A percentile compares a stretch with the other conserved stretches of the same genome.
Conservation (phyloP, 352 stramenopile genomes). For the Phytophthora ohioensis region DNA sequence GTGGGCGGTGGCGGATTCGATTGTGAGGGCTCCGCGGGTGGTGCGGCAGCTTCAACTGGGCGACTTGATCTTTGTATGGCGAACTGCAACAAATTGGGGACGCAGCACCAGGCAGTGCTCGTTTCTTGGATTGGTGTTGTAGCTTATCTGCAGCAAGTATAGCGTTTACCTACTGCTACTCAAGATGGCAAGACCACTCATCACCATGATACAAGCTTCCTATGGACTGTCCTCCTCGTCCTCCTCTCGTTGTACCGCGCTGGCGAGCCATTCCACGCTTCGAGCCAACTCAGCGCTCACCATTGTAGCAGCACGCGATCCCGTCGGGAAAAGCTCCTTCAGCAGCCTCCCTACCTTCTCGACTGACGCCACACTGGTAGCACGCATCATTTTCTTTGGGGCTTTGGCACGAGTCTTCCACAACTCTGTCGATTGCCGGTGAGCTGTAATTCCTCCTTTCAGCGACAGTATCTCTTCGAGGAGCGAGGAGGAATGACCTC, state of each 20-base stretch:
- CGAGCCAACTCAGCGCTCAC: neutral
- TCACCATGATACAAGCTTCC: too few species aligned
- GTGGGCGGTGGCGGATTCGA: neutral
- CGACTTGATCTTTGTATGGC: neutral
- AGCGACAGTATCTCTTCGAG: conserved; percentile 1
- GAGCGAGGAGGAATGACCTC: neutral
- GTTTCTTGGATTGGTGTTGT: too few species aligned
- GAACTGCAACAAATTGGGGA: neutral
- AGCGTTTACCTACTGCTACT: too few species aligned
- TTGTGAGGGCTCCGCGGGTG: neutral
- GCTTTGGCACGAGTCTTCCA: neutral
- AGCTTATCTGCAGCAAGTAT: too few species aligned
- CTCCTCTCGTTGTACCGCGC: neutral
- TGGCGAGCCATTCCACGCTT: neutral
- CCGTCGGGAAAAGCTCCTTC: neutral
- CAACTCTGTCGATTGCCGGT: too few species aligned
- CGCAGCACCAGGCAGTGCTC: too few species aligned
- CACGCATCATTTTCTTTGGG: neutral
- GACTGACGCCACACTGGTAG: neutral
- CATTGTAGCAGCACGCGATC: neutral
- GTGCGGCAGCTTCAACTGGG: neutral
- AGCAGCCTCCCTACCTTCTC: conserved; percentile 4
- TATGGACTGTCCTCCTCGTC: neutral
- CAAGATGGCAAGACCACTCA: too few species aligned
- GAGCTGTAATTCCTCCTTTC: too few species aligned